These are phyloP conservation scores for Singerocomus inundabilis DNA, from an alignment of 1,284 basidiomycete species.

Conservation along the genomic window DNA sequence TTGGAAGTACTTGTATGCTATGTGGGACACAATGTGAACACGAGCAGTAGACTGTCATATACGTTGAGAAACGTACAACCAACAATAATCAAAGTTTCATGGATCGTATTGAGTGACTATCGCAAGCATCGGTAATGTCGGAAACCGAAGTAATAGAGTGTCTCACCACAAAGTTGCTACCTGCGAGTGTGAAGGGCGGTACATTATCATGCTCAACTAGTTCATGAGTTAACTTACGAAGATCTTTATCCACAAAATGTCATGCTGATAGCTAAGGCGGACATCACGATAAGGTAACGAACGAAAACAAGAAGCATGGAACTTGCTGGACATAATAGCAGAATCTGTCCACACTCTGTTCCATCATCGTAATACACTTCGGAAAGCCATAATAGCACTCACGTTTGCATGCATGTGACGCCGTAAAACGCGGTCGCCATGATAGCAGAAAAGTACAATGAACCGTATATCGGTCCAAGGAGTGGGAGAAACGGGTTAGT, in stretches of 20 bases:
- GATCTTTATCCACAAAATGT: neutral
- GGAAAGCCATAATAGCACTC: neutral
- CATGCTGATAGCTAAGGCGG: slow-evolving; percentile 1
- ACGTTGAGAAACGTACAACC: slow-evolving; percentile 1
- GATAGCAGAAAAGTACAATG: slow-evolving; percentile 2
- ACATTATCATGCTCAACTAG: too few species aligned
- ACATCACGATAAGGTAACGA: neutral
- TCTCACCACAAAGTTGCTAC: slow-evolving; percentile 1
- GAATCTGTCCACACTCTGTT: neutral
- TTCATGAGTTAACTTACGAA: slow-evolving; percentile 8
- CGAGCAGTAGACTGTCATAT: too few species aligned
- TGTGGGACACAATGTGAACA: neutral
- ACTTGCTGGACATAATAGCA: neutral
- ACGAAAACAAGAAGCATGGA: too few species aligned
- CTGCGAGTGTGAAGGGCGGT: neutral
- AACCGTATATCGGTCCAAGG: neutral
- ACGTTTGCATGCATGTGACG: slow-evolving; percentile 8
- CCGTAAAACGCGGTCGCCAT: slow-evolving; percentile 4
- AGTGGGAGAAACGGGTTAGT: too few species aligned
- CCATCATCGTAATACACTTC: too few species aligned
- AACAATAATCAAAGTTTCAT: neutral
- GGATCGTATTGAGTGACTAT: slow-evolving; percentile 2
- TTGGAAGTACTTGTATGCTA: slow-evolving; percentile 5
- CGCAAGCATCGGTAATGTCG: neutral
- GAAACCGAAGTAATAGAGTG: neutral